These are phyloP conservation scores for Byssoonygena ceratinophila DNA, from an alignment of 2,329 filamentous ascomycete genomes.

Conservation along the genomic window DNA sequence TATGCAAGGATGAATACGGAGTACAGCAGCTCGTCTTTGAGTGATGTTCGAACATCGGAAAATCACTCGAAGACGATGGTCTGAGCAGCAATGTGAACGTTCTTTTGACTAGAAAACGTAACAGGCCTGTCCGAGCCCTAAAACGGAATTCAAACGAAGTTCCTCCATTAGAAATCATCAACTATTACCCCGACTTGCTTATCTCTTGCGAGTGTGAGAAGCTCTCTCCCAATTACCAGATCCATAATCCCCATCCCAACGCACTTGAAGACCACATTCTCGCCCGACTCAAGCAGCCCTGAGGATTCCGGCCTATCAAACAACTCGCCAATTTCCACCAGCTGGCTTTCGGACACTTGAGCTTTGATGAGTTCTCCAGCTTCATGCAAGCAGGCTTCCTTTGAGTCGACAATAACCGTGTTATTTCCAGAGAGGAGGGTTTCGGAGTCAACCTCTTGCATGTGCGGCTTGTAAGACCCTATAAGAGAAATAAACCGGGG, in stretches of 20 bases:
- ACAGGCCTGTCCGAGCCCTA: no score
- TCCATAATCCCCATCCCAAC: conserved; percentile 45
- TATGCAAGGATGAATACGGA: no score
- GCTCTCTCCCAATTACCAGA: conserved; percentile 35
- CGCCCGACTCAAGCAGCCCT: conserved; percentile 11
- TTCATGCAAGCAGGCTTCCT: conserved; percentile 37
- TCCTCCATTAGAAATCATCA: conserved; percentile 27
- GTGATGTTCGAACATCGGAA: no score
- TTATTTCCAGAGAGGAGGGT: conserved; percentile 47
- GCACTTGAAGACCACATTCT: conserved; percentile 42
- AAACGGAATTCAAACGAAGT: no score
- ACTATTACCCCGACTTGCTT: conserved; percentile 28
- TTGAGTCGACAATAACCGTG: conserved; percentile 56
- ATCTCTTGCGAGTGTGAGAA: conserved; percentile 30
- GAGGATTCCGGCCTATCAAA: conserved; percentile 11
- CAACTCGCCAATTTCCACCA: conserved; percentile 38
- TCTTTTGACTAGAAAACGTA: no score
- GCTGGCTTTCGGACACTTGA: conserved; percentile 27
- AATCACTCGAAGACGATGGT: no score
- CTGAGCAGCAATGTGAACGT: no score
- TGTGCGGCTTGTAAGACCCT: conserved; percentile 46
- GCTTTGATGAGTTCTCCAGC: conserved; percentile 40
- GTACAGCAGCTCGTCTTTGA: no score
- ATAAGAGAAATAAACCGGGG: conserved; percentile 42
- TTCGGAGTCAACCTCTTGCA: conserved; percentile 41